Conservation (phyloP, 2,329 filamentous ascomycete species). For the Sclerotinia glacialis region DNA sequence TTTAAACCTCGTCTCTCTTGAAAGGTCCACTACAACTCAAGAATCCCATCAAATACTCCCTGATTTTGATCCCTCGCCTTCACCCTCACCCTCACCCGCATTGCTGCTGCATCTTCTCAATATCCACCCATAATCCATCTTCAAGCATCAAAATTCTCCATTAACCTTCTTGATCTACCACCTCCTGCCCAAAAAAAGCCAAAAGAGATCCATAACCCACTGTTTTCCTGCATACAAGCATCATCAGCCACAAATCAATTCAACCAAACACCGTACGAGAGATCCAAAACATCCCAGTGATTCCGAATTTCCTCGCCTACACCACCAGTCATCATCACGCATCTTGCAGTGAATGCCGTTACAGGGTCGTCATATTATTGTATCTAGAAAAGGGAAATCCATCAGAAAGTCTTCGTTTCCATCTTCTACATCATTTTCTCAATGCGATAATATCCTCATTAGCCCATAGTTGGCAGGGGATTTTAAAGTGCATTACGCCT, state of each 20-base stretch:
- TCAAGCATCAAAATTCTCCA: conserved; percentile 2
- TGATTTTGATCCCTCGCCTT: not conserved
- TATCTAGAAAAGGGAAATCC: not conserved
- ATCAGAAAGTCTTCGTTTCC: not conserved
- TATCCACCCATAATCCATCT: conserved; percentile 2
- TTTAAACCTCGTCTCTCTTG: not conserved
- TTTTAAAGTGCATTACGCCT: conserved; percentile 26
- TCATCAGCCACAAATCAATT: conserved; percentile 8
- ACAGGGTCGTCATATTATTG: conserved; percentile 1
- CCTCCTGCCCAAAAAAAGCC: not conserved
- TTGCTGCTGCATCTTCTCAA: not conserved
- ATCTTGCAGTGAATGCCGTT: not conserved
- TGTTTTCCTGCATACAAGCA: conserved; percentile 13
- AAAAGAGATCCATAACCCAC: conserved; percentile 1
- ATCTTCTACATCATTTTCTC: conserved; percentile 24
- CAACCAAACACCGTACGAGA: not conserved
- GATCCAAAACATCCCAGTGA: conserved; percentile 12
- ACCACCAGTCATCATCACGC: conserved; percentile 22
- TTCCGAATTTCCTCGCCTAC: conserved; percentile 24
- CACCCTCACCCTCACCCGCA: not conserved
- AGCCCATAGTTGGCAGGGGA: conserved; percentile 40
- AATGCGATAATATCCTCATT: conserved; percentile 38
- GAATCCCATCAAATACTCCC: not conserved
- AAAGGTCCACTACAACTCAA: not conserved
- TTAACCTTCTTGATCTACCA: not conserved